A percentile compares a stretch with the other conserved stretches of the same genome.
phyloP scores from a whole-genome alignment of 768 basidiomycete species.

The Asterophora parasitica region DNA sequence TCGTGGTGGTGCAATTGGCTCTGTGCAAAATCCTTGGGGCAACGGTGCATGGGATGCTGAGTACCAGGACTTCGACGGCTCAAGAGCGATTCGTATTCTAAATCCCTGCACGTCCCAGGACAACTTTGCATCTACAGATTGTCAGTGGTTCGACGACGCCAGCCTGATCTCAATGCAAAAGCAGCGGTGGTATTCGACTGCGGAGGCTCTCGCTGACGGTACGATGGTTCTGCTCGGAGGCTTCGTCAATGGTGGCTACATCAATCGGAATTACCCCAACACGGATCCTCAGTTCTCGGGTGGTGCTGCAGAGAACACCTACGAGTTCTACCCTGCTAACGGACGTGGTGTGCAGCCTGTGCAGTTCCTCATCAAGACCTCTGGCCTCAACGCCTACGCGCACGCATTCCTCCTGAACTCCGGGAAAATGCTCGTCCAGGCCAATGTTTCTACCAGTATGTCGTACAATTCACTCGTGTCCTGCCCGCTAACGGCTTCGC shows the following conservation, averaged over 20 bases:
- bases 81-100: conserved; percentile 77
- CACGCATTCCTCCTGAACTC: conserved; percentile 72
- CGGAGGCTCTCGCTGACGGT: conserved; percentile 74
- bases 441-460: conserved; percentile 74
- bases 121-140: conserved; percentile 44
- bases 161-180: conserved; percentile 60
- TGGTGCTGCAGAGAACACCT: conserved; percentile 78
- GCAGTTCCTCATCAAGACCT: conserved; percentile 67
- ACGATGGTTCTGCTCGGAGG: conserved; percentile 77
- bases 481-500: conserved; percentile 2
- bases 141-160: conserved; percentile 72
- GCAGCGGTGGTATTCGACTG: conserved; percentile 74
- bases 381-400: conserved; percentile 74
- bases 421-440: conserved; percentile 78
- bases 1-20: conserved; percentile 56
- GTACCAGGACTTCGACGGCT: conserved; percentile 81
- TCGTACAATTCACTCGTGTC: conserved; percentile 30
- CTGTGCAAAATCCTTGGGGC: conserved; percentile 39
- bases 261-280: conserved; percentile 76
- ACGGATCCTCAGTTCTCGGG: conserved; percentile 58
- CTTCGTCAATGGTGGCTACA: conserved; percentile 72
- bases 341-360: conserved; percentile 46
- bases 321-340: conserved; percentile 76
- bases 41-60: conserved; percentile 55
- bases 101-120: conserved; percentile 60